Conservation (phyloP, 331 rosid species). For the Acacia pycnantha region DNA sequence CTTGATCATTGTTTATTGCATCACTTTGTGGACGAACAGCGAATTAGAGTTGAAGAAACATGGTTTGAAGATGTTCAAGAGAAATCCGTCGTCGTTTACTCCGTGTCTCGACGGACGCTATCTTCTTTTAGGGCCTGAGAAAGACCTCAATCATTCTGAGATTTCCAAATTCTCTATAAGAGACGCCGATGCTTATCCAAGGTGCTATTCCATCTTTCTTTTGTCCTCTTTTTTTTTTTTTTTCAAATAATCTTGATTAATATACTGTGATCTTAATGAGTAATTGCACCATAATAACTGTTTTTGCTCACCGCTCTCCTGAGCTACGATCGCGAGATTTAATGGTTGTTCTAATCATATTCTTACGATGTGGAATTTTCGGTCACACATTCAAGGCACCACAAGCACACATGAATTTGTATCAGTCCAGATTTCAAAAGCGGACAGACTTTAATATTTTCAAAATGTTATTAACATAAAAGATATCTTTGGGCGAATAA, state of each 20-base stretch:
- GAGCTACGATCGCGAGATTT: neutral
- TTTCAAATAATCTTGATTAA: neutral
- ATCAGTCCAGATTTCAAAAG: neutral
- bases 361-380: neutral
- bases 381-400: neutral
- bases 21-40: constrained; percentile 31
- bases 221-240: neutral
- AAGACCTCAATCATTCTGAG: constrained; percentile 66
- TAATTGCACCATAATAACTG: neutral
- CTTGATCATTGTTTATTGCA: neutral
- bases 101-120: constrained; percentile 90
- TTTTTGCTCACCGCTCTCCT: neutral
- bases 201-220: constrained; percentile 35
- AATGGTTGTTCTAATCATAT: neutral
- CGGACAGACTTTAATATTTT: neutral
- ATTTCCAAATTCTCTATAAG: constrained; percentile 76
- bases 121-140: constrained; percentile 78
- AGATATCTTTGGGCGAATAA: neutral
- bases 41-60: constrained; percentile 77
- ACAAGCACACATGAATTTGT: neutral
- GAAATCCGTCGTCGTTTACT: constrained; percentile 88
- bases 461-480: neutral
- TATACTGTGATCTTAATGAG: neutral
- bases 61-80: constrained; percentile 78
- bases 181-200: constrained; percentile 84